Evolutionary conservation across 371 early-diverging fungal species (phyloP), one percentile per base, ranked within the genome.

Genomic region (Massospora cicadina): DNA sequence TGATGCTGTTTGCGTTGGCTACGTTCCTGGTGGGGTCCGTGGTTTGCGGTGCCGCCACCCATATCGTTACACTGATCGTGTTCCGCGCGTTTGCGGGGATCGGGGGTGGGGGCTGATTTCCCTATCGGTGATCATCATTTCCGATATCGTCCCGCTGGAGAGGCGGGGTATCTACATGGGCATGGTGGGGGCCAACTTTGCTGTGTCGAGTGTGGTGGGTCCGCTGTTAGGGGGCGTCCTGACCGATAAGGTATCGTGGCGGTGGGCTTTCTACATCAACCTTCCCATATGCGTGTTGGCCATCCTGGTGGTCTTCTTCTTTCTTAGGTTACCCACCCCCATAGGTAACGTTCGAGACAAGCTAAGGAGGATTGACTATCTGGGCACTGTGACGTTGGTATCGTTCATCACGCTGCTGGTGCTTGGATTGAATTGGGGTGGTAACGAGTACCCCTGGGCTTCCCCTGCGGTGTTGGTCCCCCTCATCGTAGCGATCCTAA

Each of bases 21-120:
- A 64, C 79, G 10, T 85, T 85, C 67, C 73, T 80, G 60, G 57
- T 77, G 55, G 85, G 83, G 5, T 80, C 81, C 2, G 68, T 75
- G 2, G 60, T 79, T 55, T 80, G 83, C 33, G 85, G 83, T 61
- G 75, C 79, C 64, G 77, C 83, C 0, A 73, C 66, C 13, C 73
- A 71, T 33, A 70, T 85, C 65, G 70, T 61, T 24, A 70, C 71
- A 69, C 76, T 95, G 23, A 91, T 91, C 25, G 70, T 80, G 25
- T 84, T 81, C 7, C 79, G 92, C 57, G 87, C 83, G 1, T 67
- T 88, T 30, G 81, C 88, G 90, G 90, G 25, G 67, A 86, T 31
- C 93, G 95, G 43, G 91, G 89, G 29, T 85, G 84, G 24, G 89
- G 91, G 2, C 70, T 90, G 10, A 73, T 85, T 29, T 75, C 82